Evolutionary conservation across 2,329 filamentous ascomycete genomes (phyloP).

Genomic region (Ophiocordyceps australis): DNA sequence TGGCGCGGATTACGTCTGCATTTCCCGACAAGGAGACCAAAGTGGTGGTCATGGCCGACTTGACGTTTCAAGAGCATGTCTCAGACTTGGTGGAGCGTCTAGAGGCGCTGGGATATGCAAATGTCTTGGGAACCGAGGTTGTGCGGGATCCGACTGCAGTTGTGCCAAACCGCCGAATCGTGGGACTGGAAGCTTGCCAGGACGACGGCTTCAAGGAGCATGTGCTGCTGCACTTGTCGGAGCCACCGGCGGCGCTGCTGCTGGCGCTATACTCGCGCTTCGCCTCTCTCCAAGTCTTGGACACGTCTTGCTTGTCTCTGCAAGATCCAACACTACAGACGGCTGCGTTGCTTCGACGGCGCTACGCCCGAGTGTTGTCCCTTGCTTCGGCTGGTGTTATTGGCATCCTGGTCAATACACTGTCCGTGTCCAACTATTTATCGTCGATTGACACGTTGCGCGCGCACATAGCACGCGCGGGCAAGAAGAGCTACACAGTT

Average conservation of each 20-base stretch:
- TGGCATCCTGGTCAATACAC: conserved; percentile 88
- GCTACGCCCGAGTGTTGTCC: conserved; percentile 72
- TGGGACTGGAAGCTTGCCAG: conserved; percentile 15
- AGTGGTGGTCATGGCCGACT: conserved; percentile 72
- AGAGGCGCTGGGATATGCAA: conserved; percentile 43
- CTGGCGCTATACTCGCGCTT: conserved; percentile 77
- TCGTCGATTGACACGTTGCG: conserved; percentile 60
- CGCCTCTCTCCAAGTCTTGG: conserved; percentile 59
- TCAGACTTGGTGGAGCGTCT: conserved; percentile 35
- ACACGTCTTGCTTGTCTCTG: conserved; percentile 35
- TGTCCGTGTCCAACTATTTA: conserved; percentile 83
- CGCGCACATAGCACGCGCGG: conserved; percentile 52
- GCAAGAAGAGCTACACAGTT: conserved; percentile 91
- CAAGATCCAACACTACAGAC: conserved; percentile 25
- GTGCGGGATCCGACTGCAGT: conserved; percentile 60
- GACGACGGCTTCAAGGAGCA: conserved; percentile 39
- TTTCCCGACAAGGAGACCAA: conserved; percentile 47
- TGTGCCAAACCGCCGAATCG: conserved; percentile 67
- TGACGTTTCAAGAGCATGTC: conserved; percentile 70
- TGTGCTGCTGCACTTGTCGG: conserved; percentile 69
- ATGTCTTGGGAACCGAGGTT: conserved; percentile 52
- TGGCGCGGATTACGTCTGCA: conserved; percentile 43
- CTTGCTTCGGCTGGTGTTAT: conserved; percentile 71
- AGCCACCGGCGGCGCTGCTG: conserved; percentile 65
- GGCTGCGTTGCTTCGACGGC: conserved; percentile 49